Evolutionary conservation across 2,329 filamentous ascomycete species (phyloP).

Genomic region (Monascus ruber): DNA sequence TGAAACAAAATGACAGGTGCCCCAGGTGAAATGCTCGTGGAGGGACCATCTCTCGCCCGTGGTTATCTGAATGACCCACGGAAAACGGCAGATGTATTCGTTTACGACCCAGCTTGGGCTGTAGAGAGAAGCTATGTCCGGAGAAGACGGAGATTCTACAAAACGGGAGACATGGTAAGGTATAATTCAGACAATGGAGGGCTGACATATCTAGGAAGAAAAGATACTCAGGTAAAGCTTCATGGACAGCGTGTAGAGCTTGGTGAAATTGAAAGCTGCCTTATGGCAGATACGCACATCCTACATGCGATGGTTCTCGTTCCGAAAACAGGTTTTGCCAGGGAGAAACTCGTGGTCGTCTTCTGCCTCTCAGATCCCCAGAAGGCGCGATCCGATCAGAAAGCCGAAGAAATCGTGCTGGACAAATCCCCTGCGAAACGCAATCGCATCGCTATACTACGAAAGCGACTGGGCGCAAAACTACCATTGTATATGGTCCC

Average conservation of each 20-base stretch:
- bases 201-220: constrained; percentile 43
- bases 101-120: constrained; percentile 45
- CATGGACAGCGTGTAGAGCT: constrained; percentile 55
- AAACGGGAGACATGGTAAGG: constrained; percentile 30
- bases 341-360: constrained; percentile 21
- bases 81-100: constrained; percentile 49
- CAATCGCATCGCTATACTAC: constrained; percentile 11
- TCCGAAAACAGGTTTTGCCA: constrained; percentile 23
- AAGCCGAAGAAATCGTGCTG: constrained; percentile 4
- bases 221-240: constrained; percentile 58
- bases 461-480: constrained; percentile 15
- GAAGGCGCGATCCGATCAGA: constrained; percentile 1
- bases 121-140: constrained; percentile 20
- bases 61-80: constrained; percentile 49
- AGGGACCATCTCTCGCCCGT: constrained; percentile 47
- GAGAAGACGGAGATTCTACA: constrained; percentile 24
- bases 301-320: constrained; percentile 26
- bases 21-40: constrained; percentile 27
- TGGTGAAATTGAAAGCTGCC: constrained; percentile 37
- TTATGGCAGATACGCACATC: constrained; percentile 17
- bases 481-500: constrained; percentile 41
- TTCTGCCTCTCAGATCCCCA: constrained; percentile 17
- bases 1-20: too few relatives aligned
- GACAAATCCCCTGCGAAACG: neutral
- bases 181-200: constrained; percentile 26